Evolutionary conservation across 179 eudicot species (phyloP).

Genomic region (Patellifolia procumbens): DNA sequence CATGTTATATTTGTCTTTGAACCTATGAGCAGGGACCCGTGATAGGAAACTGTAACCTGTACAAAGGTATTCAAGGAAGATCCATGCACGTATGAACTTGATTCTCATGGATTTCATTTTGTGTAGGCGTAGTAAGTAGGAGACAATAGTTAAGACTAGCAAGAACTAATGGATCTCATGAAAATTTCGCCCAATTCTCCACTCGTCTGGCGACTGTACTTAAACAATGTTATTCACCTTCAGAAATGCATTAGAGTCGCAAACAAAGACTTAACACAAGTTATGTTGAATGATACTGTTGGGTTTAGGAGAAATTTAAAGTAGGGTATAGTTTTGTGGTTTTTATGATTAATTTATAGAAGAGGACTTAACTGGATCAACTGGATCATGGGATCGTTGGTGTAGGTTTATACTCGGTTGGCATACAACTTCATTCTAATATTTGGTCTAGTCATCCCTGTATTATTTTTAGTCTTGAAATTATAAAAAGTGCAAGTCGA

Average conservation of each 20-base stretch:
- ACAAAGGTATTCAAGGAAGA: conserved; percentile 4
- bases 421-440: too few relatives aligned
- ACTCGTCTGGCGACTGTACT: neutral
- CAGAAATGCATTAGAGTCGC: neutral
- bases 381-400: neutral
- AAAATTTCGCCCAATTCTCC: neutral
- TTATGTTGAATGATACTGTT: too few relatives aligned
- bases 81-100: neutral
- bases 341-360: too few relatives aligned
- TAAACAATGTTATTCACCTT: neutral
- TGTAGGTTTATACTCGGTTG: too few relatives aligned
- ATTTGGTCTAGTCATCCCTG: too few relatives aligned
- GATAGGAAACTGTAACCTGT: neutral
- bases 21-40: neutral
- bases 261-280: neutral
- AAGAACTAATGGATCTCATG: neutral
- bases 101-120: neutral
- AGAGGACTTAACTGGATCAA: neutral
- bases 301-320: neutral
- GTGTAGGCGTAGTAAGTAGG: neutral
- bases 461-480: too few relatives aligned
- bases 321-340: neutral
- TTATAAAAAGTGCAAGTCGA: too few relatives aligned
- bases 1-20: too few relatives aligned
- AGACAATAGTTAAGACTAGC: neutral